A percentile compares a stretch with the other conserved stretches of the same genome.
Conservation (phyloP, 1,139 yeast genomes). For the Yamadazyma siamensis region DNA sequence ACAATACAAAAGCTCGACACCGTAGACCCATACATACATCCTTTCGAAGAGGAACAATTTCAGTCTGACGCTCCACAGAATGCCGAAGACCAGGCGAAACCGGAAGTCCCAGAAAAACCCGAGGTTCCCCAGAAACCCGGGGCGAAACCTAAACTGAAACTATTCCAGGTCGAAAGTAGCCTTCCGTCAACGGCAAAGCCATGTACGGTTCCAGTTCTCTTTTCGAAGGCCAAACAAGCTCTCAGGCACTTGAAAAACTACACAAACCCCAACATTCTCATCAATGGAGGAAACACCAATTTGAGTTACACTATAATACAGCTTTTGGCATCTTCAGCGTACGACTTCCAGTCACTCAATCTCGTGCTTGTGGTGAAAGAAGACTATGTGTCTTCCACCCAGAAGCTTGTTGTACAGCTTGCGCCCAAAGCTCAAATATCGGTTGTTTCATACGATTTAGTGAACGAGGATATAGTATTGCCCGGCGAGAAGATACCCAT, state of each 20-base stretch:
- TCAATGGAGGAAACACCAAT: constrained; percentile 46
- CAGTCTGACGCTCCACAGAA: background rate
- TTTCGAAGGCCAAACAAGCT: constrained; percentile 39
- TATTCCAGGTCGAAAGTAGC: constrained; percentile 4
- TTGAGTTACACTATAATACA: constrained; percentile 38
- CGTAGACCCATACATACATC: constrained; percentile 15
- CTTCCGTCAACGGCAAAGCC: constrained; percentile 36
- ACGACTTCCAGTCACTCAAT: constrained; percentile 22
- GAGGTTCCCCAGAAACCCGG: constrained; percentile 3
- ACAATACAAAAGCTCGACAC: constrained; percentile 18
- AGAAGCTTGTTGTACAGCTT: constrained; percentile 20
- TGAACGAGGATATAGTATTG: constrained; percentile 32
- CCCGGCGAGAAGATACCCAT: constrained; percentile 36
- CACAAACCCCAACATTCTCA: constrained; percentile 27
- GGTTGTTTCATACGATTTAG: constrained; percentile 34
- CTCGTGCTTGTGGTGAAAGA: constrained; percentile 35
- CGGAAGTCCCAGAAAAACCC: background rate
- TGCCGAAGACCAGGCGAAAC: background rate
- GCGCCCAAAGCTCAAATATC: constrained; percentile 19
- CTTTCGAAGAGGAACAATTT: constrained; percentile 2
- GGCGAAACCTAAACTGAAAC: constrained; percentile 3
- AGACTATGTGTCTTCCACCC: constrained; percentile 18
- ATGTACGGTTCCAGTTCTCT: constrained; percentile 32
- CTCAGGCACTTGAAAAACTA: constrained; percentile 22
- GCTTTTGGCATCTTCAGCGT: constrained; percentile 23